Base-by-base conservation (phyloP, 371 early-diverging fungal genomes). In the Mucor saturninus region DNA sequence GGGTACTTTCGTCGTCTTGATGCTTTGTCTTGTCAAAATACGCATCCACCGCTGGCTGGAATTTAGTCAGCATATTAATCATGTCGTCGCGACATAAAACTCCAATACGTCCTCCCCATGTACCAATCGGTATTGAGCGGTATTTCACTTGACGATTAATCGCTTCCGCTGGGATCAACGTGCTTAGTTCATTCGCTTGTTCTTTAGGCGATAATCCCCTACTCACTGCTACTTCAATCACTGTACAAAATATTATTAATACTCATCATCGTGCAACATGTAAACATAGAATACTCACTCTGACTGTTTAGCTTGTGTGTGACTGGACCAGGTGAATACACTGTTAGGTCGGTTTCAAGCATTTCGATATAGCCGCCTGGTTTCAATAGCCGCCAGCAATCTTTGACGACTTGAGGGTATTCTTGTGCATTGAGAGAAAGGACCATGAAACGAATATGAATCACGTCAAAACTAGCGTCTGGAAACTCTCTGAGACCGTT, bases 41-140 rank as follows among this genome's bases (percentile, higher is more conserved):
- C 1, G 53, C 52, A n/a, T 28, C 6, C 6, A 67, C 54, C 14
- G 60, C 63, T 1, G 61, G 59, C 35, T 65, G 61, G 15, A 64
- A 61, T 21, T 66, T 68, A 28, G 61, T 71, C 14, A 74, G n/a
- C 48, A 74, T 57, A 35, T 68, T 39, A 15, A 68, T 50, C 50
- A 71, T 64, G 30, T 74, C 74, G 11, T 74, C 74, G 57, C 57
- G 58, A 31, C 65, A 74, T 4, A 74, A 52, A 7, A 74, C 74
- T 9, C 74, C 74, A 21, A 74, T 58, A 5, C 71, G 68, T 14
- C 74, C 74, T 13, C 74, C 74, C 74, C 74, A 74, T 15, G 71
- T 52, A 5, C 74, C 74, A 45, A 74, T 71, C 21, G 74, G 74
- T 61, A 74, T 62, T n/a, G 74, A 74, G 26, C 68, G 49, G 28